Base-by-base conservation (phyloP, 805 yeast species). In the Yarrowia alimentaria region DNA sequence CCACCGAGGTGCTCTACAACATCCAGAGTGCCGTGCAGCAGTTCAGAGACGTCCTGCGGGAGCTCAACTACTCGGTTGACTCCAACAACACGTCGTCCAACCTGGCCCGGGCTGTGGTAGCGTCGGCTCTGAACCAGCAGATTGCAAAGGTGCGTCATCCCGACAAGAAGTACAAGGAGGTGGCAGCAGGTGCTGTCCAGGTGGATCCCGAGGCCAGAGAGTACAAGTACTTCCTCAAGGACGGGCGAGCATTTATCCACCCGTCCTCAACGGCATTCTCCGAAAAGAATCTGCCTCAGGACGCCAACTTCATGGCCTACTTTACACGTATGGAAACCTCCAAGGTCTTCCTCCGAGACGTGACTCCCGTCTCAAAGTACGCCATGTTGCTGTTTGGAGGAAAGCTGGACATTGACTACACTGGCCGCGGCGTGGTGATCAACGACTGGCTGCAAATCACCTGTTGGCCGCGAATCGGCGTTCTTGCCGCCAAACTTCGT, bases 391-490 rank as follows among this genome's bases (percentile, higher is more conserved):
- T 91, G 24, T 87, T 91, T 65, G 95, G 96, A 8, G 75, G 77
- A 0, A 64, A 73, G 0, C 69, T 76, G 1, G 61, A 64, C 5
- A 75, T 76, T 1, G 73, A 69, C 31, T 74, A 80, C 4, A 77
- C 89, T 0, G 94, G 96, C 0, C 56, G 62, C 10, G 97, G 97
- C 17, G 77, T 93, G 26, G 80, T 88, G 7, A 68, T 91, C 51
- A 96, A 87, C 58, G 75, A 75, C n/a, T 90, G 98, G 97, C 67
- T 87, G 25, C 94, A 96, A 0, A 74, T 91, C 10, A 74, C 86
- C 55, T 87, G 96, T 1, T 91, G 97, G 97, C 84, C 95, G 56
- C 85, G 93, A 57, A 87, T 90, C 60, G 98, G 90, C 1, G 95
- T 91, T 2, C 68, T 91, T 38, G 75, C 90, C 22, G 84, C 85